These are phyloP conservation scores for Vickermania ingenoplastis DNA, from an alignment of 208 protist species.

Conservation along the genomic window DNA sequence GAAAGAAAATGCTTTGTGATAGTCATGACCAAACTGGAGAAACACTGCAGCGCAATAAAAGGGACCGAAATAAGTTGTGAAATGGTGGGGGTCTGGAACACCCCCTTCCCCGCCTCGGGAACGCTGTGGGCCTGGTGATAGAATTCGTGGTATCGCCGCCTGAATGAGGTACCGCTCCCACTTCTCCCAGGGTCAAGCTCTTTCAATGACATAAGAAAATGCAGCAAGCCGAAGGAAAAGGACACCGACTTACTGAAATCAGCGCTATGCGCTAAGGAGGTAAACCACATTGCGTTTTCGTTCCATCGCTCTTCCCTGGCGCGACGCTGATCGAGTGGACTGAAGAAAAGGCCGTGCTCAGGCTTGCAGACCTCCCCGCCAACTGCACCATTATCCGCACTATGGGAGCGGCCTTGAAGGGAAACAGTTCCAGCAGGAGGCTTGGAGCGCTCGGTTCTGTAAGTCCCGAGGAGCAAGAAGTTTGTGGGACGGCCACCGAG, in stretches of 20 bases:
- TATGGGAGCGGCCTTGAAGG: too few relatives aligned
- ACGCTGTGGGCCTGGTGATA: not conserved
- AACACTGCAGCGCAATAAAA: conserved; percentile 17
- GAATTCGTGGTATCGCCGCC: not conserved
- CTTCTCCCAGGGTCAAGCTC: too few relatives aligned
- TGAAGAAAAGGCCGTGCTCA: too few relatives aligned
- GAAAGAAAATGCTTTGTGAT: not conserved
- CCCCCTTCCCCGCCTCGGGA: not conserved
- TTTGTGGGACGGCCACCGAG: too few relatives aligned
- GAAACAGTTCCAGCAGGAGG: too few relatives aligned
- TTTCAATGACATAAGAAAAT: not conserved
- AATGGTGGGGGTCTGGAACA: not conserved
- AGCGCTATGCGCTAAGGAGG: not conserved
- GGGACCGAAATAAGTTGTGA: conserved; percentile 12
- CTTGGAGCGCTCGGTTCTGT: too few relatives aligned
- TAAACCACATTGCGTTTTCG: not conserved
- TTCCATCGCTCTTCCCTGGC: not conserved
- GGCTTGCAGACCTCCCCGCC: too few relatives aligned
- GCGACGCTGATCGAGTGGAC: too few relatives aligned
- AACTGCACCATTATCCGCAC: too few relatives aligned
- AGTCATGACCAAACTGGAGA: conserved; percentile 11
- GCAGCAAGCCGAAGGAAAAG: not conserved
- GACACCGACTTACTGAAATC: not conserved
- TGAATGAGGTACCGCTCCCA: too few relatives aligned
- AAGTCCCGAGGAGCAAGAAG: too few relatives aligned